Evolutionary conservation across 371 early-diverging fungal species (phyloP), one percentile per base, ranked within the genome.

Genomic region (Rhizopus stolonifer): DNA sequence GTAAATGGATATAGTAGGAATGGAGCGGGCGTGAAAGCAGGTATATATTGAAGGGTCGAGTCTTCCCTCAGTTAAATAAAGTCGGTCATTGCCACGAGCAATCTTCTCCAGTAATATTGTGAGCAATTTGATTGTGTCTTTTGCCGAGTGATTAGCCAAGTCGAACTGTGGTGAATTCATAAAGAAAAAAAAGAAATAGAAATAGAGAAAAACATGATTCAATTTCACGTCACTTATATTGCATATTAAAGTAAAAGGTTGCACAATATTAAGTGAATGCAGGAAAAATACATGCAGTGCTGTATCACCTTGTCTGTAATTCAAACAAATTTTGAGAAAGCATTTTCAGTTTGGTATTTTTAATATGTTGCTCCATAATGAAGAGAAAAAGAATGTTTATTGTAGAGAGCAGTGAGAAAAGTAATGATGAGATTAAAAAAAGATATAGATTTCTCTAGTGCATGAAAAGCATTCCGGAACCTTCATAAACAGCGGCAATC

Each of bases 401-500:
- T n/a, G n/a, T n/a, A n/a, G n/a, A n/a, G n/a, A n/a, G n/a, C n/a
- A n/a, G n/a, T n/a, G n/a, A n/a, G 31, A 10, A 7, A 29, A 29
- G 10, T 10, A 29, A 29, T 29, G 10, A 29, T 29, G 31, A 29
- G 31, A 10, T 7, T 29, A 22, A 42, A 45, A 52, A 56, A 15
- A 49, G 13, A 25, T 25, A 19, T 24, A 14, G 7, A 21, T 31
- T 43, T 31, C 15, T 64, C 55, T 71, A 72, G 22, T 70, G 67
- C 82, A 84, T 79, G 71, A 91, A 91, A 61, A 91, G 84, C 69
- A 87, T 85, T 23, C 91, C 91, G 40, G 89, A 86, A 52, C 83
- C 86, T 60, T 86, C 79, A 58, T 88, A 84, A 62, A 89, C 88
- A 39, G 81, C 69, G 18, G 90, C 87, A 56, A 93, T 90, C 84